A percentile compares a stretch with the other conserved stretches of the same genome.
These are phyloP conservation scores for Verticillium dahliae DNA, from an alignment of 2,329 filamentous ascomycete genomes.

Conservation along the genomic window DNA sequence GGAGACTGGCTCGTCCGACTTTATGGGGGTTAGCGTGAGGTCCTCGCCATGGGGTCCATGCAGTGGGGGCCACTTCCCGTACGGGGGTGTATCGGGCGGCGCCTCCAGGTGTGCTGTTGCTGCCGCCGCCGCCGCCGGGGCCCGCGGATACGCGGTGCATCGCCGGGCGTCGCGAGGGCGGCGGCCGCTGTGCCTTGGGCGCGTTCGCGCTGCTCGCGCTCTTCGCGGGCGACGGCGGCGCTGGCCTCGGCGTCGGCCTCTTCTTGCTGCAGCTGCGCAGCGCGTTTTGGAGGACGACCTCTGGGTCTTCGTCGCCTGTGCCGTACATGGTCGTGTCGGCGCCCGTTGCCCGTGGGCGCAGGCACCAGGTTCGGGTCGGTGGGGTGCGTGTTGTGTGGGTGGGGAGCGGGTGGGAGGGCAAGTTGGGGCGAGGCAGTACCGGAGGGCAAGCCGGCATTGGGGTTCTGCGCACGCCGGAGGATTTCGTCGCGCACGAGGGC, in stretches of 20 bases:
- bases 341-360: conserved; percentile 37
- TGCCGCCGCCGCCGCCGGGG: conserved; percentile 9
- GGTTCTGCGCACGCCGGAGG: conserved; percentile 27
- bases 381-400: conserved; percentile 8
- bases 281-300: conserved; percentile 52
- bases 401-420: conserved; percentile 1
- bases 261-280: conserved; percentile 53
- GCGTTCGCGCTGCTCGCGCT: conserved; percentile 37
- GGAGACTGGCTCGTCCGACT: conserved; percentile 39
- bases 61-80: conserved; percentile 1
- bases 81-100: conserved; percentile 7
- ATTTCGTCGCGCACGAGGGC: conserved; percentile 54
- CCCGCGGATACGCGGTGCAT: conserved; percentile 9
- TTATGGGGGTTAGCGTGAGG: conserved; percentile 49
- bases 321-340: conserved; percentile 44
- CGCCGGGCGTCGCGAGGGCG: conserved; percentile 17
- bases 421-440: neutral
- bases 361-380: conserved; percentile 11
- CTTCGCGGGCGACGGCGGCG: conserved; percentile 46
- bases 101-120: neutral
- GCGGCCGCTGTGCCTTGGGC: conserved; percentile 17
- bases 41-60: conserved; percentile 25
- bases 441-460: neutral
- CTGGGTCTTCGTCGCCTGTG: conserved; percentile 46
- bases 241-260: conserved; percentile 53